Base-by-base conservation (phyloP, 192 early-diverging fungal genomes). In the Glomus cerebriforme region DNA sequence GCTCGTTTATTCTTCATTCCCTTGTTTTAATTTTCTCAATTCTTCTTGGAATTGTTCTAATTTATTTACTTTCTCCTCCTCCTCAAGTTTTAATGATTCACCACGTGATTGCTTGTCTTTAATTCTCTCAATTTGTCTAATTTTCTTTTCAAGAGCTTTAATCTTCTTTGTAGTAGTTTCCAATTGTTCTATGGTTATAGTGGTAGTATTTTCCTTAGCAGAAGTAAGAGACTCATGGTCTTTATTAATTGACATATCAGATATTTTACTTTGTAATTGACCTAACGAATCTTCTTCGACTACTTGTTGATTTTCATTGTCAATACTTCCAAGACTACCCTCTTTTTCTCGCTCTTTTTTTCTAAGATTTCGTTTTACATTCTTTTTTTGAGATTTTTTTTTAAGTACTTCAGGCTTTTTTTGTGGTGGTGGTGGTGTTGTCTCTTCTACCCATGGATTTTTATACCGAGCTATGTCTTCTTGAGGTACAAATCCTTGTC, bases 121-220 rank as follows among this genome's bases (percentile, higher is more conserved):
- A 27, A 94, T 59, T 64, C 93, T 86, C 27, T 88, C 83, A 54
- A 89, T 87, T 81, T 94, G 92, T 59, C 88, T 78, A 45, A 93
- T 73, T 80, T 94, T 94, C 80, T 94, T 94, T 67, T 90, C 84
- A 37, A 94, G 74, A 12, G 84, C 86, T 63, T 90, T 90, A 31
- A 90, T 77, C 43, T 84, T 86, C 81, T 93, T 91, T 24, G 24
- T 32, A 22, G 7, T 69, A n/a, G 17, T 34, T 59, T 64, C 65
- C 12, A 54, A 43, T 45, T 74, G 62, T 64, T 79, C 19, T 26
- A 83, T 82, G 0, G 79, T 78, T 43, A 81, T 81, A 12, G 80
- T 12, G n/a, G n/a, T 27, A 0, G 75, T 58, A 7, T 37, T 73
- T 1, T 65, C 63, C 15, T 39, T 65, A 34, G 73, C 65, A 2